Conservation (phyloP, 2,329 filamentous ascomycete species). For the Botrytis porri region DNA sequence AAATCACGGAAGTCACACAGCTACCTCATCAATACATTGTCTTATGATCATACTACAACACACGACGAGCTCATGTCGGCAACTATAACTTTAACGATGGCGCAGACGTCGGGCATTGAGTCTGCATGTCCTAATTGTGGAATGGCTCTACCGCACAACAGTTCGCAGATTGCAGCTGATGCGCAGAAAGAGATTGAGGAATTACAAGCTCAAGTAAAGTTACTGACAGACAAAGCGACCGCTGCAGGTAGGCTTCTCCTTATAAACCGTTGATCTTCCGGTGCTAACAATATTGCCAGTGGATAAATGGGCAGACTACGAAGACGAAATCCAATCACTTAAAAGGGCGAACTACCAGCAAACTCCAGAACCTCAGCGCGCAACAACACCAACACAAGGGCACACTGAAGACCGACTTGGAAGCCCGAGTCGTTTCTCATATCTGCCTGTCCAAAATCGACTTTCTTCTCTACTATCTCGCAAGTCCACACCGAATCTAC, state of each 20-base stretch:
- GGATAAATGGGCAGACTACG: slow-evolving; percentile 72
- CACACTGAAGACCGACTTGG: slow-evolving; percentile 38
- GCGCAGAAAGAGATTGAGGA: slow-evolving; percentile 63
- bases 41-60: slow-evolving; percentile 25
- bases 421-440: slow-evolving; percentile 31
- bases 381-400: slow-evolving; percentile 20
- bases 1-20: slow-evolving; percentile 2
- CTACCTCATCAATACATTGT: slow-evolving; percentile 15
- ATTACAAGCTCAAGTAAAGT: slow-evolving; percentile 66
- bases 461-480: slow-evolving; percentile 48
- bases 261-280: background rate
- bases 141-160: slow-evolving; percentile 28
- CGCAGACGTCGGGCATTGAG: slow-evolving; percentile 23
- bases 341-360: slow-evolving; percentile 42
- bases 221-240: slow-evolving; percentile 68
- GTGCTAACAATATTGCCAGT: slow-evolving; percentile 40
- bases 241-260: slow-evolving; percentile 49
- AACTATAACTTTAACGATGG: slow-evolving; percentile 37
- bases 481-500: slow-evolving; percentile 47
- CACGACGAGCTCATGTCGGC: slow-evolving; percentile 32
- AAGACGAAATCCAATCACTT: slow-evolving; percentile 68
- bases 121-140: slow-evolving; percentile 38
- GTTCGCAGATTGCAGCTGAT: slow-evolving; percentile 30
- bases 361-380: background rate
- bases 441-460: slow-evolving; percentile 36